phyloP scores from a whole-genome alignment of 192 early-diverging fungal genomes.

The Podila clonocystis region DNA sequence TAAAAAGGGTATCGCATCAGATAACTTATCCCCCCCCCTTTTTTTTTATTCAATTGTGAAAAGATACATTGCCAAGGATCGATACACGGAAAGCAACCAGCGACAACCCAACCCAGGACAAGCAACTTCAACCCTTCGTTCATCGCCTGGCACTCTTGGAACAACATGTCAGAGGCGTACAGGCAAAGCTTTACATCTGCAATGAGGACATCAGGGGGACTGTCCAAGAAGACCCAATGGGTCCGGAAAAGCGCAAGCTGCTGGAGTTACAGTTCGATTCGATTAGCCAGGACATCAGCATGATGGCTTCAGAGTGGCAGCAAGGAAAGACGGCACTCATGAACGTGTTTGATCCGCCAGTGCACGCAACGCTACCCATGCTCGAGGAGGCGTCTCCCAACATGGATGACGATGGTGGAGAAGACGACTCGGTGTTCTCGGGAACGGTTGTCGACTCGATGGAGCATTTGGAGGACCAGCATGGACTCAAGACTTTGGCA shows the following conservation, averaged over 20 bases:
- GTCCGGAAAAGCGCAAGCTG: slow-evolving; percentile 26
- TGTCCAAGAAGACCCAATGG: slow-evolving; percentile 20
- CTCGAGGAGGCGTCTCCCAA: neutral
- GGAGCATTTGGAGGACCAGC: slow-evolving; percentile 33
- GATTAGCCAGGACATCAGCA: slow-evolving; percentile 55
- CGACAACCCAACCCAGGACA: slow-evolving; percentile 38
- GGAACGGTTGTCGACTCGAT: slow-evolving; percentile 30
- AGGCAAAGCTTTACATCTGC: slow-evolving; percentile 66
- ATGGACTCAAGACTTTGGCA: slow-evolving; percentile 25
- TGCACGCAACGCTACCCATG: neutral
- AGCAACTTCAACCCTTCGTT: slow-evolving; percentile 50
- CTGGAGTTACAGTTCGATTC: slow-evolving; percentile 59
- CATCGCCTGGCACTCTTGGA: slow-evolving; percentile 57
- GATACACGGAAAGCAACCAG: slow-evolving; percentile 28
- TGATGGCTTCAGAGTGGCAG: slow-evolving; percentile 64
- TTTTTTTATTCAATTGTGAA: slow-evolving; percentile 8
- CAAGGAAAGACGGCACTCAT: slow-evolving; percentile 55
- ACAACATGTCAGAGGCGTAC: slow-evolving; percentile 63
- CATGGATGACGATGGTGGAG: slow-evolving; percentile 1
- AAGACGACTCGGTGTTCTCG: slow-evolving; percentile 5
- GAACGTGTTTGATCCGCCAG: slow-evolving; percentile 46
- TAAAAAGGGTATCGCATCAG: too few relatives aligned
- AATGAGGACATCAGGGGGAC: slow-evolving; percentile 61
- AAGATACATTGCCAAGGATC: slow-evolving; percentile 52
- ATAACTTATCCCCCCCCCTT: neutral